Evolutionary conservation across 352 stramenopile species (phyloP).

Genomic region (Thalassiosira livingstoniorum): DNA sequence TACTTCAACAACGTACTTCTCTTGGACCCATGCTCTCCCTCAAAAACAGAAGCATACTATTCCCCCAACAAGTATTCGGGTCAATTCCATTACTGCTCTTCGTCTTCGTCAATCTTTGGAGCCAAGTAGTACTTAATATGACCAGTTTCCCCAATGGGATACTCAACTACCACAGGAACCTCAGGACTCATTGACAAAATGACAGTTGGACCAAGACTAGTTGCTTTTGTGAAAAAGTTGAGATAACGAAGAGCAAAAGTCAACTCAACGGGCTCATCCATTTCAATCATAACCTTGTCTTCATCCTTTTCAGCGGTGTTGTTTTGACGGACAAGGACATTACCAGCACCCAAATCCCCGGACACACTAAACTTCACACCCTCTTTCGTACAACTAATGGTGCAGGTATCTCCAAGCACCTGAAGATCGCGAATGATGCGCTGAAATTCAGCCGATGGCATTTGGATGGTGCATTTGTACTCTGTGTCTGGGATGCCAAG

Average conservation of each 20-base stretch:
- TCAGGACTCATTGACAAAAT: slow-evolving; percentile 97
- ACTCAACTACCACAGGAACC: slow-evolving; percentile 98
- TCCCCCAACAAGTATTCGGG: background rate
- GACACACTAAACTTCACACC: slow-evolving; percentile 97
- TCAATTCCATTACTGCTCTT: slow-evolving; percentile 22
- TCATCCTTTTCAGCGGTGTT: slow-evolving; percentile 88
- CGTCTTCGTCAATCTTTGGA: slow-evolving; percentile 99
- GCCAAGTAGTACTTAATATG: slow-evolving; percentile 99
- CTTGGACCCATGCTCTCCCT: background rate
- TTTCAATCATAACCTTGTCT: slow-evolving; percentile 94
- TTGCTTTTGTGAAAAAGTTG: slow-evolving; percentile 99
- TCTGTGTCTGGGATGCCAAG: slow-evolving; percentile 98
- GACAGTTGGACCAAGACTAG: slow-evolving; percentile 93
- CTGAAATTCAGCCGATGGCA: slow-evolving; percentile 97
- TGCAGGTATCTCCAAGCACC: slow-evolving; percentile 98
- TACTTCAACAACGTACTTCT: background rate
- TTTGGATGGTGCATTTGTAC: slow-evolving; percentile 94
- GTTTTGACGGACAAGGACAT: slow-evolving; percentile 89
- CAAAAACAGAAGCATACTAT: slow-evolving; percentile 10
- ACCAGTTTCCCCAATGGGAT: slow-evolving; percentile 96
- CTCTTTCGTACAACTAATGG: slow-evolving; percentile 94
- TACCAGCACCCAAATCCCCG: slow-evolving; percentile 96
- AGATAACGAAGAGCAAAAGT: slow-evolving; percentile 99
- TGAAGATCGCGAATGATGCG: slow-evolving; percentile 98
- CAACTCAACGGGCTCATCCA: slow-evolving; percentile 98